Conservation (phyloP, 2,329 filamentous ascomycete species). For the Fusarium nygamai region DNA sequence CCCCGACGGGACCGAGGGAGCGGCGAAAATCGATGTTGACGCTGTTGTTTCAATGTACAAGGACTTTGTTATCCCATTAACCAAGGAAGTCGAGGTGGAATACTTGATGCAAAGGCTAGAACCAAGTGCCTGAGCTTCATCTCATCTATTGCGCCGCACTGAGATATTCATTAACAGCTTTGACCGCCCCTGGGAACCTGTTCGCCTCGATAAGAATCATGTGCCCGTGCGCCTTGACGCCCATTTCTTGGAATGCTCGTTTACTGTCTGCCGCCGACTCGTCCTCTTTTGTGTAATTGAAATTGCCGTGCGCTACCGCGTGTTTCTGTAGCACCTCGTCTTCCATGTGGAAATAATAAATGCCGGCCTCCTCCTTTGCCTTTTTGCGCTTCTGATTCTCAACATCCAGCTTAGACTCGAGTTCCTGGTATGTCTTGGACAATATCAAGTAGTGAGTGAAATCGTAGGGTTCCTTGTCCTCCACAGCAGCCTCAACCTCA, state of each 20-base stretch:
- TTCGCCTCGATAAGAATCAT: constrained; percentile 85
- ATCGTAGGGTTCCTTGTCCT: constrained; percentile 90
- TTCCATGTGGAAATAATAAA: constrained; percentile 95
- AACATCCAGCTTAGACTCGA: constrained; percentile 80
- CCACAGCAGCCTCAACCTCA: constrained; percentile 87
- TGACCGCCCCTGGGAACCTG: constrained; percentile 80
- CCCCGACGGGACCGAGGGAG: constrained; percentile 61
- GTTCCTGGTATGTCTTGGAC: constrained; percentile 91
- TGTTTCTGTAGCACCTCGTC: constrained; percentile 88
- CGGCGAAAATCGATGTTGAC: constrained; percentile 88
- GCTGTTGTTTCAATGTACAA: constrained; percentile 91
- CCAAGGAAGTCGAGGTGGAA: constrained; percentile 98
- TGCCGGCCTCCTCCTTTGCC: constrained; percentile 67
- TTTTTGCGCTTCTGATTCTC: constrained; percentile 72
- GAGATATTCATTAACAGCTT: constrained; percentile 80
- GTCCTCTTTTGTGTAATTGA: constrained; percentile 82
- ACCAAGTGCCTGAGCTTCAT: constrained; percentile 44
- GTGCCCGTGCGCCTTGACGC: constrained; percentile 84
- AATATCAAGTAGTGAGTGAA: constrained; percentile 94
- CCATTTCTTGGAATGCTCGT: constrained; percentile 92
- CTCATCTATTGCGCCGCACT: constrained; percentile 58
- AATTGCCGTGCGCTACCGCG: constrained; percentile 75
- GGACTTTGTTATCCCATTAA: constrained; percentile 93
- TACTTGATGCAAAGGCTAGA: constrained; percentile 94
- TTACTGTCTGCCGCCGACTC: constrained; percentile 90